Percentiles rank a stretch among this genome's conserved stretches.
Conservation (phyloP, 805 yeast genomes). For the Metschnikowia rubicola region DNA sequence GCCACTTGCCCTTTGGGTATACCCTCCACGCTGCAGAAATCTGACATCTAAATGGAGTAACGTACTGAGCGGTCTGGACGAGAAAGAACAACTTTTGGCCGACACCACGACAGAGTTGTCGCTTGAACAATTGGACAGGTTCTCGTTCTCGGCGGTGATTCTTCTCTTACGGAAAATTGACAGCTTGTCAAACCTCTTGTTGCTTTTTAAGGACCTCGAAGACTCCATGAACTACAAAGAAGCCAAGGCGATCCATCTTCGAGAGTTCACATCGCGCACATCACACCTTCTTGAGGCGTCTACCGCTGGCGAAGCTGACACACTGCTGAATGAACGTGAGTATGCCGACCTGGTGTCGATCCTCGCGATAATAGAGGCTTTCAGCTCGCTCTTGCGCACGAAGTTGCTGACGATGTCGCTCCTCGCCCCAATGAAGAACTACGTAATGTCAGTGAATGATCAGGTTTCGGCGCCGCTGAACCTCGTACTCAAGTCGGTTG, state of each 20-base stretch:
- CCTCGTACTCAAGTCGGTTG: conserved; percentile 25
- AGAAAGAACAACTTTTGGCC: conserved; percentile 4
- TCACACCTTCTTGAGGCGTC: conserved; percentile 70
- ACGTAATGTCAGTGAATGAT: conserved; percentile 30
- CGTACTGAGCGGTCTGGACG: conserved; percentile 16
- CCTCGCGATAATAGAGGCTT: conserved; percentile 32
- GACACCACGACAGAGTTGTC: conserved; percentile 10
- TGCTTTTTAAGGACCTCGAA: conserved; percentile 27
- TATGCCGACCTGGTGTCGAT: conserved; percentile 30
- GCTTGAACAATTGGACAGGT: conserved; percentile 19
- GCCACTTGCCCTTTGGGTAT: conserved; percentile 59
- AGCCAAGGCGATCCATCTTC: conserved; percentile 52
- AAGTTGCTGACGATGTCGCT: conserved; percentile 27
- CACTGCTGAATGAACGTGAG: conserved; percentile 22
- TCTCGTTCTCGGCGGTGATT: conserved; percentile 24
- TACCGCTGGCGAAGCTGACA: conserved; percentile 23
- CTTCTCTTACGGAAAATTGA: conserved; percentile 30
- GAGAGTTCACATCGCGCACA: conserved; percentile 63
- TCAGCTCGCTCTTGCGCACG: conserved; percentile 31
- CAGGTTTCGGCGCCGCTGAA: conserved; percentile 25
- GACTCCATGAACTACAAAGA: conserved; percentile 20
- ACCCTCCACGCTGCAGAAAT: conserved; percentile 61
- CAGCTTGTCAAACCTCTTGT: conserved; percentile 32
- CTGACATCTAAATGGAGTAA: conserved; percentile 36
- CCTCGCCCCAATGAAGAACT: conserved; percentile 30